Percentiles rank a stretch among this genome's conserved stretches.
These are phyloP conservation scores for Alternaria consortialis DNA, from an alignment of 2,329 filamentous ascomycete genomes.

Conservation along the genomic window DNA sequence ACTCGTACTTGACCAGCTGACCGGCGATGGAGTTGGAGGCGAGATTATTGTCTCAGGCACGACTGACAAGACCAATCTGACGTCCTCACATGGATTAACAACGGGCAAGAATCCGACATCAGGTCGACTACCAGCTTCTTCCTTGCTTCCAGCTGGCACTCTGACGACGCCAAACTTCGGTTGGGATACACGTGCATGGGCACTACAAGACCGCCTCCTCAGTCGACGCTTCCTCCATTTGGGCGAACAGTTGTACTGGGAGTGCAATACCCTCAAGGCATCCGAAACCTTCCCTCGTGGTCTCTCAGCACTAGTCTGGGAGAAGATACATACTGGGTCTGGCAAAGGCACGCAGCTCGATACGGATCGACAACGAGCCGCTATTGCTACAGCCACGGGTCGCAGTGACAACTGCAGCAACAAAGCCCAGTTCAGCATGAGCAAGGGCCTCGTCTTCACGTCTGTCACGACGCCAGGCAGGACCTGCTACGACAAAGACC, in stretches of 20 bases:
- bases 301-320: constrained; percentile 47
- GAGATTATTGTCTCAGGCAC: neutral
- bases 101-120: neutral
- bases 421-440: neutral
- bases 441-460: neutral
- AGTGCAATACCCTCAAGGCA: constrained; percentile 50
- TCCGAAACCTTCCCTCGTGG: constrained; percentile 49
- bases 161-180: constrained; percentile 35
- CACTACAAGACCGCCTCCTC: constrained; percentile 49
- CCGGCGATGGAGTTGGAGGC: neutral
- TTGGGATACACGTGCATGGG: constrained; percentile 50
- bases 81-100: neutral
- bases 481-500: neutral
- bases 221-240: constrained; percentile 46
- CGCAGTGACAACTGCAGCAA: neutral
- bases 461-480: neutral
- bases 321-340: constrained; percentile 44
- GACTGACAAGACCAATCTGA: neutral
- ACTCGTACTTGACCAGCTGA: constrained; percentile 37
- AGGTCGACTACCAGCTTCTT: constrained; percentile 19
- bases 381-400: no score
- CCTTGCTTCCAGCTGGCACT: constrained; percentile 22
- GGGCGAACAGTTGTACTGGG: constrained; percentile 50
- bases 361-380: no score
- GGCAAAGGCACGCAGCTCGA: neutral